These are phyloP conservation scores for Truncatella angustata DNA, from an alignment of 2,329 filamentous ascomycete species.

Conservation along the genomic window DNA sequence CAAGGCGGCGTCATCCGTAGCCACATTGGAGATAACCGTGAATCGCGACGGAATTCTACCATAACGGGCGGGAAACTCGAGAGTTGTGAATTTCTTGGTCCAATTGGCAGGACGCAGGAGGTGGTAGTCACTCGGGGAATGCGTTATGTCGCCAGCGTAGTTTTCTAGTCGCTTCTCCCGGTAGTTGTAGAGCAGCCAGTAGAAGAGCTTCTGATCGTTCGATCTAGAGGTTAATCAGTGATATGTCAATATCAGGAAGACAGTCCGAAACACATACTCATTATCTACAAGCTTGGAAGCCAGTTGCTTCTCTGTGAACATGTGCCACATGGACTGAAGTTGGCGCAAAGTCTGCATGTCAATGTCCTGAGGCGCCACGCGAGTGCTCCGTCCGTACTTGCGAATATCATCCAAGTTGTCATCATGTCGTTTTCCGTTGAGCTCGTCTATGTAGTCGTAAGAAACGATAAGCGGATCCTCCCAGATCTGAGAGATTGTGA, in stretches of 20 bases:
- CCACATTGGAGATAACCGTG: slow-evolving; percentile 62
- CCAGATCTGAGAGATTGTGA: slow-evolving; percentile 81
- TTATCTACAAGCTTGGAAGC: slow-evolving; percentile 64
- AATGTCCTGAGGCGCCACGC: slow-evolving; percentile 63
- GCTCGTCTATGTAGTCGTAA: slow-evolving; percentile 73
- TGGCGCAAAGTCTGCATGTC: slow-evolving; percentile 82
- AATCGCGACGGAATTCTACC: slow-evolving; percentile 58
- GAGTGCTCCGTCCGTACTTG: slow-evolving; percentile 60
- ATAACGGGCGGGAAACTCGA: slow-evolving; percentile 51
- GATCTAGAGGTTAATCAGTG: slow-evolving; percentile 47
- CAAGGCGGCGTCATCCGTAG: slow-evolving; percentile 40
- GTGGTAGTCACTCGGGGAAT: slow-evolving; percentile 89
- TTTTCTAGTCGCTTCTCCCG: slow-evolving; percentile 83
- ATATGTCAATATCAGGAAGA: slow-evolving; percentile 19
- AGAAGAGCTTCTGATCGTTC: slow-evolving; percentile 94
- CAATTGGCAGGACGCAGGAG: slow-evolving; percentile 62
- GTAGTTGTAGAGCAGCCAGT: slow-evolving; percentile 79
- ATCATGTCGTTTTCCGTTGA: slow-evolving; percentile 45
- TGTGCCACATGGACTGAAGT: slow-evolving; percentile 88
- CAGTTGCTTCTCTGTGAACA: slow-evolving; percentile 70
- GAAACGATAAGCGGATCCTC: slow-evolving; percentile 81
- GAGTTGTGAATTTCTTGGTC: slow-evolving; percentile 60
- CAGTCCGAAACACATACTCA: slow-evolving; percentile 49
- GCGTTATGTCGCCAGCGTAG: slow-evolving; percentile 75
- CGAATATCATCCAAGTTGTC: slow-evolving; percentile 55